phyloP scores from a whole-genome alignment of 2,329 filamentous ascomycete species.

The Amauroascus verrucosus region DNA sequence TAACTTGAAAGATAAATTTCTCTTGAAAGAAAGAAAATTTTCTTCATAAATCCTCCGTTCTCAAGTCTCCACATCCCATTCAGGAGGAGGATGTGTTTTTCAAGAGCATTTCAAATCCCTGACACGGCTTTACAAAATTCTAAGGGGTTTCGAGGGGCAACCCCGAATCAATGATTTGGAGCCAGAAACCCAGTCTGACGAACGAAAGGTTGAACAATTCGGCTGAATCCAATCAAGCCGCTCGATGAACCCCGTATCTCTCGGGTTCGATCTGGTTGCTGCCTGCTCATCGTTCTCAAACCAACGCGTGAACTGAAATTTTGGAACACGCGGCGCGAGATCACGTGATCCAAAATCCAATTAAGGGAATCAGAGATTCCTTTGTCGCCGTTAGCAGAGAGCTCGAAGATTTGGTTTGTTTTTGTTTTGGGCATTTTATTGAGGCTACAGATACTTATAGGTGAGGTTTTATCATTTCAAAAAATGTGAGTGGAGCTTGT shows the following conservation, averaged over 20 bases:
- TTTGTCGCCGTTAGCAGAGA: too few species aligned
- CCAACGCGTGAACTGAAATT: constrained; percentile 16
- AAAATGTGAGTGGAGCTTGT: constrained; percentile 8
- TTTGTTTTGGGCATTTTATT: too few species aligned
- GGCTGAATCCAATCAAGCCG: not conserved
- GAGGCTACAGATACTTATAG: too few species aligned
- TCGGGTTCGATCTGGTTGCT: not conserved
- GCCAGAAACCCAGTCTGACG: too few species aligned
- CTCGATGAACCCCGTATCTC: not conserved
- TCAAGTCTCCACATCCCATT: not conserved
- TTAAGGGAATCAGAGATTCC: constrained; percentile 6
- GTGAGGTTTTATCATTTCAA: too few species aligned
- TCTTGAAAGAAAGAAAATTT: not conserved
- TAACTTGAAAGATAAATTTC: not conserved
- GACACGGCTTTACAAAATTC: not conserved
- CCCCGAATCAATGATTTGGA: not conserved
- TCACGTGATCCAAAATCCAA: constrained; percentile 16
- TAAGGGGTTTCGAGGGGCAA: too few species aligned
- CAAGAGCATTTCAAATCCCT: not conserved
- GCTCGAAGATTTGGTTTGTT: too few species aligned
- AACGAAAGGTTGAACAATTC: not conserved
- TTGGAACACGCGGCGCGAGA: constrained; percentile 16
- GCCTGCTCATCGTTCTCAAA: constrained; percentile 11
- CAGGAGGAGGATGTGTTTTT: not conserved
- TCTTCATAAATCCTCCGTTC: not conserved